A percentile compares a stretch with the other conserved stretches of the same genome.
Evolutionary conservation across 2,329 filamentous ascomycete genomes (phyloP).

Genomic region (Sarocladium brachiariae): DNA sequence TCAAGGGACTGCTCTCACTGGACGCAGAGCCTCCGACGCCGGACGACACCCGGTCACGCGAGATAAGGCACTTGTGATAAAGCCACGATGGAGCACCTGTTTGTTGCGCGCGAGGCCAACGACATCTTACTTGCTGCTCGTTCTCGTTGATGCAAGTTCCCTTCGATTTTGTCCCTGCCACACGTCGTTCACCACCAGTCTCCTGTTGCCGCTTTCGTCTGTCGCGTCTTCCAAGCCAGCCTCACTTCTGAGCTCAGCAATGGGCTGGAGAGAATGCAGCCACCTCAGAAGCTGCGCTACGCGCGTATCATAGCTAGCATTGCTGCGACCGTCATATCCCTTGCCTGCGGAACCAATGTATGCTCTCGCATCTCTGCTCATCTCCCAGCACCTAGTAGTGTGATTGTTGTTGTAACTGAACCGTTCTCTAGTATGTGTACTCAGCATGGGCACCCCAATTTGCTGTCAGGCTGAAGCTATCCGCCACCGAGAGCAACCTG

Average conservation of each 20-base stretch:
- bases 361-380: constrained; percentile 26
- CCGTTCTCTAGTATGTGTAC: constrained; percentile 98
- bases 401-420: no score
- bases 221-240: background rate
- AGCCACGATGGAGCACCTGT: no score
- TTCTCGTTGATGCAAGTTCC: no score
- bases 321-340: constrained; percentile 74
- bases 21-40: background rate
- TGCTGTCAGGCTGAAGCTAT: constrained; percentile 75
- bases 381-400: no score
- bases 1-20: background rate
- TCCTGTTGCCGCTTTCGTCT: no score
- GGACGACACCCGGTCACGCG: background rate
- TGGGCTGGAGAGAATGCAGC: constrained; percentile 9
- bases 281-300: constrained; percentile 45
- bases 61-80: constrained; percentile 7
- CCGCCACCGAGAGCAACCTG: constrained; percentile 87
- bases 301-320: constrained; percentile 75
- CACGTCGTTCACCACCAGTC: background rate
- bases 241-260: constrained; percentile 1
- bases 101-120: no score
- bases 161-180: background rate
- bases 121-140: no score
- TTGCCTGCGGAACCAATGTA: constrained; percentile 92
- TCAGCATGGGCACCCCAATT: constrained; percentile 97